Conservation (phyloP, 352 stramenopile genomes). For the Pythium apleroticum region DNA sequence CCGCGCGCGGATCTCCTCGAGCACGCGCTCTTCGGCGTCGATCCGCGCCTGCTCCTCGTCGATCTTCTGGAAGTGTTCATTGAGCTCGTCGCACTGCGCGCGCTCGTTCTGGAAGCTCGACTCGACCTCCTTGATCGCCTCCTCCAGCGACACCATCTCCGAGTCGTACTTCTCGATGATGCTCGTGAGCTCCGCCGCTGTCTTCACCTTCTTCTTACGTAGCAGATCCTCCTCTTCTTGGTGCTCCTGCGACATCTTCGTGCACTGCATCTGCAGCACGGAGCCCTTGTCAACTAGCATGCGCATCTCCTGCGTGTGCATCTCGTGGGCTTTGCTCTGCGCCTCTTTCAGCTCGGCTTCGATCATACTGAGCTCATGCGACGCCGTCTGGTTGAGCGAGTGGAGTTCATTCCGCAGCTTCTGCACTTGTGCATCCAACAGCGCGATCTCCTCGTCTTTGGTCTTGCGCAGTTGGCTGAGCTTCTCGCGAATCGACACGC, state of each 20-base stretch:
- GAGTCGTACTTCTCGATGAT: conserved; percentile 79
- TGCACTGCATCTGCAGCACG: conserved; percentile 50
- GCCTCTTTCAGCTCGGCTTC: conserved; percentile 75
- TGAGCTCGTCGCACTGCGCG: conserved; percentile 63
- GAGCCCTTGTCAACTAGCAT: conserved; percentile 54
- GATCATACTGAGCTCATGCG: conserved; percentile 75
- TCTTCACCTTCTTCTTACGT: conserved; percentile 84
- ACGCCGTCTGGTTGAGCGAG: conserved; percentile 69
- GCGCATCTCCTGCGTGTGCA: conserved; percentile 81
- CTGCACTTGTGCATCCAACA: conserved; percentile 78
- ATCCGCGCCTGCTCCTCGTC: conserved; percentile 87
- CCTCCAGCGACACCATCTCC: conserved; percentile 68
- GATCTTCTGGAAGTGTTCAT: conserved; percentile 87
- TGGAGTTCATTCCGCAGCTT: conserved; percentile 81
- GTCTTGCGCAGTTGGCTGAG: conserved; percentile 72
- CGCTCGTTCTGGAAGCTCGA: conserved; percentile 44
- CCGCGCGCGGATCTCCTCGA: conserved; percentile 65
- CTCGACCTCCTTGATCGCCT: conserved; percentile 51
- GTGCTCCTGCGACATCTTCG: conserved; percentile 79
- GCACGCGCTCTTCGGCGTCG: conserved; percentile 70
- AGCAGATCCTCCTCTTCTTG: conserved; percentile 78
- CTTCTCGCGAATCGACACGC: conserved; percentile 71
- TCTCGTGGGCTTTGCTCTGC: conserved; percentile 69
- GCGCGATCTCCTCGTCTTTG: conserved; percentile 80
- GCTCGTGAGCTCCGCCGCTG: conserved; percentile 60